Evolutionary conservation across 441 rosid genomes (phyloP).

Genomic region (Hypseocharis bilobata): DNA sequence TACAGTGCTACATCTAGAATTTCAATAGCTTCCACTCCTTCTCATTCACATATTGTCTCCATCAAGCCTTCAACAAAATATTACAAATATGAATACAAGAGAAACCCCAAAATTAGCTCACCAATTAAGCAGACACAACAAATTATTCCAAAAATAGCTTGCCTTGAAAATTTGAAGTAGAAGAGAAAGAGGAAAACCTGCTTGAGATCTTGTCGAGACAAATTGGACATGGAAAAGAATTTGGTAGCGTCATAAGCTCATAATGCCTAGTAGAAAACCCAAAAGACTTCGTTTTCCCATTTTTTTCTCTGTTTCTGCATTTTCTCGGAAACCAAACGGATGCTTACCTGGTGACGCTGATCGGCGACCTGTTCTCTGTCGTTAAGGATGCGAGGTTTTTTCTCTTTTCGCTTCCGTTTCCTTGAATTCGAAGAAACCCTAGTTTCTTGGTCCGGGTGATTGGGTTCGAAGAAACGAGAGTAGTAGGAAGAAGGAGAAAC

Average conservation of each 20-base stretch:
- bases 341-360: conserved; percentile 58
- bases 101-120: neutral
- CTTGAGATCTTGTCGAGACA: conserved; percentile 74
- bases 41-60: neutral
- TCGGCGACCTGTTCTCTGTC: conserved; percentile 54
- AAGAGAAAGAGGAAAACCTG: conserved; percentile 30
- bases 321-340: neutral
- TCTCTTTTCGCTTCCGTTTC: conserved; percentile 54
- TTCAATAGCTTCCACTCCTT: neutral
- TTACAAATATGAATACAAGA: neutral
- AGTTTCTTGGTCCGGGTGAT: conserved; percentile 13
- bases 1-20: neutral
- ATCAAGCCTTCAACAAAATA: neutral
- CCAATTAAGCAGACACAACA: neutral
- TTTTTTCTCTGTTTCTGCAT: no score
- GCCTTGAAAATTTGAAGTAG: neutral
- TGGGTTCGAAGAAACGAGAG: conserved; percentile 55
- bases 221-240: conserved; percentile 65
- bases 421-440: conserved; percentile 25
- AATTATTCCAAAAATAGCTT: neutral
- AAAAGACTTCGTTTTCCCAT: neutral
- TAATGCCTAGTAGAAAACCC: neutral
- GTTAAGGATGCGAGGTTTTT: conserved; percentile 32
- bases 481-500: conserved; percentile 57
- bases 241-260: conserved; percentile 39